Conservation (phyloP, 2,329 filamentous ascomycete species). For the Penicillium hesseltinei region DNA sequence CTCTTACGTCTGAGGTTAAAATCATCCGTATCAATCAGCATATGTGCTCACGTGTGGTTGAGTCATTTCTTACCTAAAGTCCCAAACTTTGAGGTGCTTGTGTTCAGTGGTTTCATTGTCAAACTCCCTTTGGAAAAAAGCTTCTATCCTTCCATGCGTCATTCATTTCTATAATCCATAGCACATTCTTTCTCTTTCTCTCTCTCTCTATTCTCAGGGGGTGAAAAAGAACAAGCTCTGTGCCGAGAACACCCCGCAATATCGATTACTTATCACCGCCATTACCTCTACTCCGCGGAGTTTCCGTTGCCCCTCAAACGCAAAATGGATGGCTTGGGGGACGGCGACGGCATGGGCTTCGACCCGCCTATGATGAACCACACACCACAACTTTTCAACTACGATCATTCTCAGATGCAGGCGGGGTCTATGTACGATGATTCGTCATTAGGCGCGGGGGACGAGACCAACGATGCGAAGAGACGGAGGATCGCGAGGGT, state of each 20-base stretch:
- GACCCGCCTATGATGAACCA: slow-evolving; percentile 57
- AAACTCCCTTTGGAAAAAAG: not conserved
- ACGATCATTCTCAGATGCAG: slow-evolving; percentile 60
- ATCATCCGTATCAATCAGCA: not conserved
- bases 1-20: not conserved
- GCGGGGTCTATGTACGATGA: slow-evolving; percentile 45
- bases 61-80: slow-evolving; percentile 9
- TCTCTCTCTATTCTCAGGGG: slow-evolving; percentile 7
- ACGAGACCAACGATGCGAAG: slow-evolving; percentile 75
- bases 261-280: slow-evolving; percentile 16
- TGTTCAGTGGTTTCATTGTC: not conserved
- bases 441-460: slow-evolving; percentile 43
- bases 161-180: slow-evolving; percentile 6
- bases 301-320: slow-evolving; percentile 9
- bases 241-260: slow-evolving; percentile 19
- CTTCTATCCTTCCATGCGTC: slow-evolving; percentile 13
- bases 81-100: not conserved
- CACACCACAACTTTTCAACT: slow-evolving; percentile 68
- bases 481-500: slow-evolving; percentile 83
- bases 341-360: slow-evolving; percentile 42
- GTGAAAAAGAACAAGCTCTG: slow-evolving; percentile 1
- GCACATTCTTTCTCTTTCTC: not conserved
- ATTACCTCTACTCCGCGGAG: slow-evolving; percentile 22
- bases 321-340: slow-evolving; percentile 39
- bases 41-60: slow-evolving; percentile 1